Evolutionary conservation across 2,329 filamentous ascomycete genomes (phyloP).

Genomic region (Aureobasidium leucospermi): DNA sequence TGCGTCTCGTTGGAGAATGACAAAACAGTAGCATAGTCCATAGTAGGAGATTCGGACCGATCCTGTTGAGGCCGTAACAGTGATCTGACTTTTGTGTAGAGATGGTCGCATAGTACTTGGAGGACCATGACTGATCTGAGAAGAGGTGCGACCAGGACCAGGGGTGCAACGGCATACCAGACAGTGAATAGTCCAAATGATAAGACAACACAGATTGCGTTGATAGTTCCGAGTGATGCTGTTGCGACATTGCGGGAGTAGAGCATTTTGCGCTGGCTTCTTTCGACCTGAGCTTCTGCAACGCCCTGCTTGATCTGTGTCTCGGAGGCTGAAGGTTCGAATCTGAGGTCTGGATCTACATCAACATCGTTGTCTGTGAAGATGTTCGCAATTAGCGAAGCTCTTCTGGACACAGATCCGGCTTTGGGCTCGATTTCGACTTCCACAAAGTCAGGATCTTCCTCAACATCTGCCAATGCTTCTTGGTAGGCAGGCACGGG

Average conservation of each 20-base stretch:
- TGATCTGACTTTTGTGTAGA: slow-evolving; percentile 25
- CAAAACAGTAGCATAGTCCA: slow-evolving; percentile 36
- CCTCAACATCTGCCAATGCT: slow-evolving; percentile 2
- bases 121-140: slow-evolving; percentile 41
- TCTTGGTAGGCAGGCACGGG: slow-evolving; percentile 5
- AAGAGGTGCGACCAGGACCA: neutral
- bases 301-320: slow-evolving; percentile 1
- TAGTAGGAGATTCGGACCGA: slow-evolving; percentile 19
- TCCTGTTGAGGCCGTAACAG: slow-evolving; percentile 35
- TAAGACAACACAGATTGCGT: neutral
- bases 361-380: slow-evolving; percentile 12
- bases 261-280: slow-evolving; percentile 6
- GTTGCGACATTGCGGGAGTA: slow-evolving; percentile 5
- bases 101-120: slow-evolving; percentile 28
- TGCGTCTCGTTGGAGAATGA: slow-evolving; percentile 46
- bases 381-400: slow-evolving; percentile 8
- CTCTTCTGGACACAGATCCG: neutral
- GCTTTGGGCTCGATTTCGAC: neutral
- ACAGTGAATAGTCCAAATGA: neutral
- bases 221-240: neutral
- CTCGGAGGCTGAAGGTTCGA: slow-evolving; percentile 4
- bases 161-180: slow-evolving; percentile 8
- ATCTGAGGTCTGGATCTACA: slow-evolving; percentile 9
- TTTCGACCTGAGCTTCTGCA: neutral
- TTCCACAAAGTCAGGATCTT: slow-evolving; percentile 10